Evolutionary conservation across 306 rosid species (phyloP).

Genomic region (Quercus glauca): DNA sequence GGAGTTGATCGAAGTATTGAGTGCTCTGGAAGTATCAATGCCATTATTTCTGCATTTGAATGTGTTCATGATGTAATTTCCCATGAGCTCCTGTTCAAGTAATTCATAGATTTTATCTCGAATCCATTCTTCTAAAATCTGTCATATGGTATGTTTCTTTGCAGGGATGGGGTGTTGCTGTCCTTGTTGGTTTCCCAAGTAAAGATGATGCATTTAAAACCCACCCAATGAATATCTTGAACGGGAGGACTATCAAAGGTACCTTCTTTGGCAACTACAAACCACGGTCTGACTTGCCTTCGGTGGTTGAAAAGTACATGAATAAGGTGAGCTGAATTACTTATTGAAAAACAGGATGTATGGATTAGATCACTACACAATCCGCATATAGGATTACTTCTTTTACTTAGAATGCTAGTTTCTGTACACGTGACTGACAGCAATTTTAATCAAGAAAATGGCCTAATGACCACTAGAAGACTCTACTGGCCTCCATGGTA

Average conservation of each 20-base stretch:
- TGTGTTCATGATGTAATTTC: constrained; percentile 74
- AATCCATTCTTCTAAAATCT: background rate
- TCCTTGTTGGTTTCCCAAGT: constrained; percentile 79
- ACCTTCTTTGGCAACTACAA: constrained; percentile 90
- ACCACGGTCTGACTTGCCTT: constrained; percentile 75
- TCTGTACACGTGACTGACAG: no score
- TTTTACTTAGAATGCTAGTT: no score
- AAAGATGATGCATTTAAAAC: constrained; percentile 84
- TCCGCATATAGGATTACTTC: no score
- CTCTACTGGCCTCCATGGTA: no score
- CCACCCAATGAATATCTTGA: constrained; percentile 65
- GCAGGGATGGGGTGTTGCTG: constrained; percentile 96
- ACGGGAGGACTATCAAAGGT: constrained; percentile 84
- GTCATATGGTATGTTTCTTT: background rate
- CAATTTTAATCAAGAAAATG: no score
- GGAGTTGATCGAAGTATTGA: constrained; percentile 87
- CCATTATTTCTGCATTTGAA: constrained; percentile 88
- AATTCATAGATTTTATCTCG: no score
- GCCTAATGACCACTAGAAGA: no score
- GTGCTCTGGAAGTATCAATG: constrained; percentile 81
- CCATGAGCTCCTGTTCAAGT: background rate
- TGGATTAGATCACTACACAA: no score
- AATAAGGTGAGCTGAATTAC: constrained; percentile 31
- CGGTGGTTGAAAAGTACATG: constrained; percentile 76
- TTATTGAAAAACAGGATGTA: no score